Conservation (phyloP, 257 asterid species). For the Datura wrightii region DNA sequence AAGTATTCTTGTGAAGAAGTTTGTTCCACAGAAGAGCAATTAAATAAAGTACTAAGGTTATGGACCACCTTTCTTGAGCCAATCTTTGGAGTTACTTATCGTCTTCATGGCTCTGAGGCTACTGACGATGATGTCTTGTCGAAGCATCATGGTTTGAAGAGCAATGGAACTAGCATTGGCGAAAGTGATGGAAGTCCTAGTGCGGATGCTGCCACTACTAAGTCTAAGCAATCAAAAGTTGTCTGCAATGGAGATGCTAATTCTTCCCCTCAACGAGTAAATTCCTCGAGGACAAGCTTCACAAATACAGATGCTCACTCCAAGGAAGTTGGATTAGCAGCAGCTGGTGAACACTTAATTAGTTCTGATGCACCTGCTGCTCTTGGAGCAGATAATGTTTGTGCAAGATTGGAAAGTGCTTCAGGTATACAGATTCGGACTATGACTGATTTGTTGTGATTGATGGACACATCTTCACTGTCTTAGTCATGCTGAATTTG, state of each 20-base stretch:
- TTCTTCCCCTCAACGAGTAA: conserved; percentile 26
- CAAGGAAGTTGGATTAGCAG: conserved; percentile 51
- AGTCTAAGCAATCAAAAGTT: conserved; percentile 33
- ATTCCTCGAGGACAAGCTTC: conserved; percentile 32
- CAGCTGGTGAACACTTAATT: conserved; percentile 37
- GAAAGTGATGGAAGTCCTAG: conserved; percentile 66
- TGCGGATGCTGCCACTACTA: conserved; percentile 34
- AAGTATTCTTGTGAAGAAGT: conserved; percentile 42
- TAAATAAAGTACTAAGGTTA: conserved; percentile 38
- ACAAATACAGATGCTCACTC: conserved; percentile 35
- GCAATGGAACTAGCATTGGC: conserved; percentile 43
- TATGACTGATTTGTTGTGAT: conserved; percentile 23
- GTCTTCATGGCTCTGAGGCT: conserved; percentile 33
- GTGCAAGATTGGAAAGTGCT: conserved; percentile 40
- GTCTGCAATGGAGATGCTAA: conserved; percentile 34
- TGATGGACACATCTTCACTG: neutral
- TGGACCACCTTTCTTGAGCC: conserved; percentile 43
- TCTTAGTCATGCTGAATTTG: neutral
- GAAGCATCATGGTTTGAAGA: conserved; percentile 46
- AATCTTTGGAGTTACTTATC: conserved; percentile 37
- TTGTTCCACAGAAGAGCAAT: conserved; percentile 41
- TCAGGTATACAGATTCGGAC: conserved; percentile 43
- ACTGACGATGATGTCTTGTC: conserved; percentile 59
- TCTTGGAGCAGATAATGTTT: conserved; percentile 45
- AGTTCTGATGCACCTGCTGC: conserved; percentile 50